Conservation (phyloP, 306 rosid genomes). For the Chamaecrista fasciculata region DNA sequence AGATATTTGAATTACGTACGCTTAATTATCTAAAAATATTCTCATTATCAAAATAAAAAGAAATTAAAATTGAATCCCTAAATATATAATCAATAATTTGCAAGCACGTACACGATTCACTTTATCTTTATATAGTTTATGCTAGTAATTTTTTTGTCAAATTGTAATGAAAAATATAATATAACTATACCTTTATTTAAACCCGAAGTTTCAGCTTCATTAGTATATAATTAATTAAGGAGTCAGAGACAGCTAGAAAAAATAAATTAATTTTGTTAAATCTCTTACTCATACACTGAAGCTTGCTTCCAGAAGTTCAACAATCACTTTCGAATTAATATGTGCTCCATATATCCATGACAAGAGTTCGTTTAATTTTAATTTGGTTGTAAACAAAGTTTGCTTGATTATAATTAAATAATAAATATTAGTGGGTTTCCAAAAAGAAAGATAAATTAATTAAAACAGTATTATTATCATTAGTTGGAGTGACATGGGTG, state of each 20-base stretch:
- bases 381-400: conserved; percentile 15
- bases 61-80: no score
- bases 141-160: no score
- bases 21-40: no score
- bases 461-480: conserved; percentile 6
- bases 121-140: not conserved
- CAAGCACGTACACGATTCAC: not conserved
- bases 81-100: no score
- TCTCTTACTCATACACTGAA: not conserved
- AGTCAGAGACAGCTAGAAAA: not conserved
- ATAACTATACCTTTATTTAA: no score
- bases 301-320: conserved; percentile 3
- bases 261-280: not conserved
- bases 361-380: conserved; percentile 10
- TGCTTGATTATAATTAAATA: not conserved
- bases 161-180: no score
- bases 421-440: conserved; percentile 11
- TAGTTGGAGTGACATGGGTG: conserved; percentile 41
- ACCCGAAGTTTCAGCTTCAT: not conserved
- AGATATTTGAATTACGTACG: no score
- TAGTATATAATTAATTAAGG: no score
- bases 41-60: no score
- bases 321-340: conserved; percentile 14
- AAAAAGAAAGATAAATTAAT: conserved; percentile 7
- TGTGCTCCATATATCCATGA: conserved; percentile 15